These are phyloP conservation scores for Pythium plurisporium DNA, from an alignment of 352 stramenopile species.

Conservation along the genomic window DNA sequence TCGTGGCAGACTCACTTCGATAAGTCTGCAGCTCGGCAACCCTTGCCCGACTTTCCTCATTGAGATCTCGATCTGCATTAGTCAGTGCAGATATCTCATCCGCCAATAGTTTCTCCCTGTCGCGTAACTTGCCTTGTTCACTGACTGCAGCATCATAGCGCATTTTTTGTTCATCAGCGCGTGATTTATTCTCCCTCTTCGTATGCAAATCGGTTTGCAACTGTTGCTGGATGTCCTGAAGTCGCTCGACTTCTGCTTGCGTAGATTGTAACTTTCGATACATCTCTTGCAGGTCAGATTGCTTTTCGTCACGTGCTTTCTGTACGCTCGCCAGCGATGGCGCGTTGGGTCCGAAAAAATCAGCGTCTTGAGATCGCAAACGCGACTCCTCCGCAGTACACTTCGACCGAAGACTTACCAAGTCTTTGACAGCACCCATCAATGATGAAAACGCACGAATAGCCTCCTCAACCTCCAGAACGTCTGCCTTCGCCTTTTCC, in stretches of 20 bases:
- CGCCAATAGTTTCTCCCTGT: conserved; percentile 55
- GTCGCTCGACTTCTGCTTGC: conserved; percentile 40
- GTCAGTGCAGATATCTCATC: conserved; percentile 36
- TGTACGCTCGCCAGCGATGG: conserved; percentile 42
- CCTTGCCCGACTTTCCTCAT: conserved; percentile 43
- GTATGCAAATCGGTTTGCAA: conserved; percentile 61
- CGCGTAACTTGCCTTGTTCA: conserved; percentile 48
- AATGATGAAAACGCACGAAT: conserved; percentile 35
- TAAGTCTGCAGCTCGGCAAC: conserved; percentile 30
- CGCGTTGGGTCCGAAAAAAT: conserved; percentile 30
- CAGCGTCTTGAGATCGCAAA: conserved; percentile 24
- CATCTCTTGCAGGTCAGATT: conserved; percentile 42
- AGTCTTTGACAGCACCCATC: conserved; percentile 28
- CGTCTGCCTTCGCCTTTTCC: conserved; percentile 22
- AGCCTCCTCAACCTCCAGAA: conserved; percentile 27
- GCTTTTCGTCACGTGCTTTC: conserved; percentile 40
- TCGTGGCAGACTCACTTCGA: conserved; percentile 12
- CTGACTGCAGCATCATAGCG: conserved; percentile 44
- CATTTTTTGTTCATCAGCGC: conserved; percentile 42
- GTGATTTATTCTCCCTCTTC: conserved; percentile 51
- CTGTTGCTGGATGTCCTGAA: conserved; percentile 47
- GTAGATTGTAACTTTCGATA: conserved; percentile 50
- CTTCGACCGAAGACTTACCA: conserved; percentile 21
- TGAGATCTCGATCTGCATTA: conserved; percentile 34
- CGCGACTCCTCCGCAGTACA: conserved; percentile 38